Conservation (phyloP, 1,284 basidiomycete species). For the Coniferiporia sulphurascens region DNA sequence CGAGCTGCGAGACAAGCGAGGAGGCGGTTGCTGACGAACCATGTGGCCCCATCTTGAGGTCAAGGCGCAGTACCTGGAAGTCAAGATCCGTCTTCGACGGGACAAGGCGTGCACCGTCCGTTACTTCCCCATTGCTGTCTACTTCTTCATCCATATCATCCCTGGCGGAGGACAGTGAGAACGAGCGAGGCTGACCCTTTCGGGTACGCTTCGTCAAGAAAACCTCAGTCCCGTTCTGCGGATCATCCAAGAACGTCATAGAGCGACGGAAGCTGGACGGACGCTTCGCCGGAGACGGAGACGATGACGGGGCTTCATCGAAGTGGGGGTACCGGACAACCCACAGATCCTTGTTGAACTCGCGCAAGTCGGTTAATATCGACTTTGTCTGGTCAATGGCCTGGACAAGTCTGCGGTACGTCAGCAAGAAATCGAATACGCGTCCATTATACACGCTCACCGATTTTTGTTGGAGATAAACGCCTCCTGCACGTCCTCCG, state of each 20-base stretch:
- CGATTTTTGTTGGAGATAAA: constrained; percentile 68
- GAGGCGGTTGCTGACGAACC: constrained; percentile 67
- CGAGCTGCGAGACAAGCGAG: constrained; percentile 85
- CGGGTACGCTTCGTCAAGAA: constrained; percentile 43
- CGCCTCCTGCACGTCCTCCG: constrained; percentile 66
- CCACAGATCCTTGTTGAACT: constrained; percentile 86
- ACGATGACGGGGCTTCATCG: constrained; percentile 32
- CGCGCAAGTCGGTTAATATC: constrained; percentile 68
- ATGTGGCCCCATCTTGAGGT: constrained; percentile 84
- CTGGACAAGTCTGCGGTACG: constrained; percentile 54
- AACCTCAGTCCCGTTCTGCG: constrained; percentile 61
- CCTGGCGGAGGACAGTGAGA: constrained; percentile 25
- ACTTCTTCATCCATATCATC: constrained; percentile 33
- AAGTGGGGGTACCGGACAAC: constrained; percentile 82
- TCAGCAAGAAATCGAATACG: constrained; percentile 1
- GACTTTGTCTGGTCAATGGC: constrained; percentile 70
- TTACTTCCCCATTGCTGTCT: constrained; percentile 26
- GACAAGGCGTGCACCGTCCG: constrained; percentile 38
- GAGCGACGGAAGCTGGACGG: constrained; percentile 53
- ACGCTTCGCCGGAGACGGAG: constrained; percentile 26
- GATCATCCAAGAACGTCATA: constrained; percentile 81
- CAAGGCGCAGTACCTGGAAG: constrained; percentile 85
- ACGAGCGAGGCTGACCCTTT: constrained; percentile 47
- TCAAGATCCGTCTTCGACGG: constrained; percentile 44
- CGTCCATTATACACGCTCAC: constrained; percentile 33